Evolutionary conservation across 257 asterid genomes (phyloP).

Genomic region (Salvia rosmarinus): DNA sequence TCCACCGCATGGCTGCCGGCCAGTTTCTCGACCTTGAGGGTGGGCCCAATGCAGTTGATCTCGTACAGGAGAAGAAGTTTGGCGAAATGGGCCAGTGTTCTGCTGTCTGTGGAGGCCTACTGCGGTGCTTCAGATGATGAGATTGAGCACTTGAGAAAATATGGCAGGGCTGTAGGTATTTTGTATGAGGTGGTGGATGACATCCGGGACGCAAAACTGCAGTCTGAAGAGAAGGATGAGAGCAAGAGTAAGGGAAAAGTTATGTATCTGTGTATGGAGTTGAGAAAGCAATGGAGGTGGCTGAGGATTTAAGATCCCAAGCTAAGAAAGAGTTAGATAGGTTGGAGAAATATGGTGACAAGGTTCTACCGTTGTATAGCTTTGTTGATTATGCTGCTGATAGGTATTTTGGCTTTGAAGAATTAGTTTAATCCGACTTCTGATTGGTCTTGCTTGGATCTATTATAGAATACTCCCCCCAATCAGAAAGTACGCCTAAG

Average conservation of each 20-base stretch:
- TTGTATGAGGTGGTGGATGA: conserved; percentile 70
- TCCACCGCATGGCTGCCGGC: conserved; percentile 97
- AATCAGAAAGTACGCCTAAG: neutral
- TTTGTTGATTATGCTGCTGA: conserved; percentile 92
- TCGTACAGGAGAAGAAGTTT: conserved; percentile 80
- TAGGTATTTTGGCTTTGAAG: conserved; percentile 65
- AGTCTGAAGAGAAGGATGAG: conserved; percentile 28
- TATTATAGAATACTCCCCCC: neutral
- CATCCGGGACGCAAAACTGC: conserved; percentile 52
- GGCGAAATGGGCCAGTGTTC: conserved; percentile 98
- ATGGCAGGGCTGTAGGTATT: conserved; percentile 63
- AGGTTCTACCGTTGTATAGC: conserved; percentile 71
- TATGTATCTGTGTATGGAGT: conserved; percentile 83
- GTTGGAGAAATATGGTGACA: conserved; percentile 77
- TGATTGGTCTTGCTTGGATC: neutral
- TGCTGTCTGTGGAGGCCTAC: conserved; percentile 86
- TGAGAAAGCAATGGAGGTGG: conserved; percentile 82
- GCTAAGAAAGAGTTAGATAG: conserved; percentile 76
- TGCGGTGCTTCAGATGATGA: conserved; percentile 95
- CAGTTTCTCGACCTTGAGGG: conserved; percentile 88
- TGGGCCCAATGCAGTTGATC: conserved; percentile 70
- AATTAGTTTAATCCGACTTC: conserved; percentile 18
- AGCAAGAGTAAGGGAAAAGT: conserved; percentile 58
- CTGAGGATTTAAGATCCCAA: conserved; percentile 73
- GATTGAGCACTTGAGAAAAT: conserved; percentile 57